These are phyloP conservation scores for Moesziomyces sp. DNA, from an alignment of 1,284 basidiomycete genomes.

Conservation along the genomic window DNA sequence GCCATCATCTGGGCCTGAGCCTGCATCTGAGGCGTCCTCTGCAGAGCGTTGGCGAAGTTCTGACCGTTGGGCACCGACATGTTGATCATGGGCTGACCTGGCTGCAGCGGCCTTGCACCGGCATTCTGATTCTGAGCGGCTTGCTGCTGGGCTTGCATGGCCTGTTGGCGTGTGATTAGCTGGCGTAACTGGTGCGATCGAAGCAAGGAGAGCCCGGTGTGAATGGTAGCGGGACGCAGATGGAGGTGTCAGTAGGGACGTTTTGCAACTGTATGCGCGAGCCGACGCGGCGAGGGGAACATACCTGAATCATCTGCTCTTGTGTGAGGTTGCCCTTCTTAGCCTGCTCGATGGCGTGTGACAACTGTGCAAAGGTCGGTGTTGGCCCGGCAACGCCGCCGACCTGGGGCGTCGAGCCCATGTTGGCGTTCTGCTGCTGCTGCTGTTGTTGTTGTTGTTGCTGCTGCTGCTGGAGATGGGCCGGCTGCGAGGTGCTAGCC, in stretches of 20 bases:
- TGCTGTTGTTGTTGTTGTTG: conserved; percentile 34
- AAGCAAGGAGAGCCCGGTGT: background rate
- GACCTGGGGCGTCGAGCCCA: conserved; percentile 20
- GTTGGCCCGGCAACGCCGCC: conserved; percentile 22
- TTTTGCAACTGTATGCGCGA: too few species aligned
- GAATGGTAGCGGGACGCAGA: conserved; percentile 1
- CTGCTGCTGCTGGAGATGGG: conserved; percentile 32
- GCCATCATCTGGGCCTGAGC: conserved; percentile 55
- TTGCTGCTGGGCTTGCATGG: conserved; percentile 55
- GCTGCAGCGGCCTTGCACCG: conserved; percentile 40
- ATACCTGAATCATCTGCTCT: conserved; percentile 49
- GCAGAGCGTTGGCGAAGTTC: conserved; percentile 44
- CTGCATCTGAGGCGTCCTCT: conserved; percentile 52
- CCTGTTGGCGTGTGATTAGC: conserved; percentile 47
- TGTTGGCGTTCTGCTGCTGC: conserved; percentile 21
- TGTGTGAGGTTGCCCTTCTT: conserved; percentile 51
- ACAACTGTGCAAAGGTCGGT: conserved; percentile 45
- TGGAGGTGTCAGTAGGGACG: background rate
- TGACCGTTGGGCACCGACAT: conserved; percentile 28
- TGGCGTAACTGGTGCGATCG: conserved; percentile 29
- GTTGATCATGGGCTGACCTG: conserved; percentile 44
- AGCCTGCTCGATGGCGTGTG: conserved; percentile 48
- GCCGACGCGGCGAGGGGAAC: background rate
- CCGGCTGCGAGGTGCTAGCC: conserved; percentile 23
- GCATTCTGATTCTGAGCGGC: conserved; percentile 44